Base-by-base conservation (phyloP, 2,329 filamentous ascomycete species). In the Chrysoporthe cubensis region DNA sequence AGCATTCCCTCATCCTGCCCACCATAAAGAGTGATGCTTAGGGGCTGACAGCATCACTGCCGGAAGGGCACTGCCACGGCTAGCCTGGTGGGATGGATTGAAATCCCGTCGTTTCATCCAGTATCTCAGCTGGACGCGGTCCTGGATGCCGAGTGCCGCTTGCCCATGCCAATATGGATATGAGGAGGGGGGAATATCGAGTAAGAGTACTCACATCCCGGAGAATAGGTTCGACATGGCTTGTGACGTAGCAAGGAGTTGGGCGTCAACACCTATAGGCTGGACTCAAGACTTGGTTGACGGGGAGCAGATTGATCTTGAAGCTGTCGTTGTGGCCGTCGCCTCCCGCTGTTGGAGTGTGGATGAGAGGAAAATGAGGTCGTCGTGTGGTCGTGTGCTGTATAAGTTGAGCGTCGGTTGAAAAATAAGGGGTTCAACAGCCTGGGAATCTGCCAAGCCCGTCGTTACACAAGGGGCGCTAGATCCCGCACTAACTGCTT, bases 221-320 rank as follows among this genome's bases (percentile, higher is more conserved):
- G 85, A 87, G 76, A 88, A 87, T 74, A 88, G 80, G 79, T 87
- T 87, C 73, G 85, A 87, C 85, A 87, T 88, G 76, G 74, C 72
- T 46, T 71, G 71, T 71, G 69, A 71, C 59, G 63, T 58, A 64
- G 62, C 34, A 62, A 18, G 32, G 57, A 14, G 32, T 18, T 8
- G 21, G 34, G 14, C 34, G 42, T 21, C n/a, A 21, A 61, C 16
- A 3, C 21, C 26, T 26, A 21, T 37, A 16, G 37, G 46, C 50
- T 18, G 34, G n/a, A 32, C 21, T 46, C 26, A 18, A 14, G 21
- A 32, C 37, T 64, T 32, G 13, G 16, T n/a, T 44, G 50, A 3
- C 2, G 9, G 5, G 16, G 26, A 44, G 11, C 1, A 37, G 11
- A 14, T 9, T 57, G 21, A 37, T 56, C 37, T 64, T 46, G 26